Evolutionary conservation across 176 grass and related monocot genomes (phyloP), one percentile per base, ranked within the genome.

Genomic region (Eremochloa ophiuroides): DNA sequence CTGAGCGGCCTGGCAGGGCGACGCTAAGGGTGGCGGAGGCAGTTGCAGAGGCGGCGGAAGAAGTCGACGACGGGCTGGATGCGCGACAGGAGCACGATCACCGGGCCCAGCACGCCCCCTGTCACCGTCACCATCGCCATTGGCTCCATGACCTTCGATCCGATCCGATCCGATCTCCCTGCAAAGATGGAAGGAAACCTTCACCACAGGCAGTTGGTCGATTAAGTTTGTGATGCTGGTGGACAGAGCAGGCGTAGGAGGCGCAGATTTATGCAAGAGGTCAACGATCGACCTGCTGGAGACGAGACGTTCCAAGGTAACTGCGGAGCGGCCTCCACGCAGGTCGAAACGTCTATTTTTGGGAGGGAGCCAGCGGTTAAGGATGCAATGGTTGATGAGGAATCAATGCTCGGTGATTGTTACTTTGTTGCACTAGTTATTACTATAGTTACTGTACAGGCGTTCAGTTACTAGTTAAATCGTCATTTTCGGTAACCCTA

Each of bases 91-190:
- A 84, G n/a, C 47, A 88, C 75, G 7, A 88, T 23, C 28, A 88
- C 38, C 11, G 60, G 86, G 8, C 66, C 75, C 1, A 88, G 68
- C 60, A 84, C 59, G 47, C 86, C 81, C 66, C 86, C 59, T 16
- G 75, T 59, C 22, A 88, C 80, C 35, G 86, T 88, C 80, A 84
- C 25, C 68, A 88, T 88, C 16, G 68, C 80, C 80, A 84, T 74
- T 11, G 81, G 68, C 69, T 84, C 86, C 81, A 88, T 84, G 18
- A 3, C 38, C 10, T 4, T 3, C 40, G n/a, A n/a, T n/a, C n/a
- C n/a, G n/a, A n/a, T 10, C 15, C 23, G 12, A 29, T 29, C 25
- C 40, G 55, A 3, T 29, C 51, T 61, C 55, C 6, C 22, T 17
- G 2, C 10, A 5, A 20, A 2, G 20, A 25, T n/a, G 20, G 20